Conservation (phyloP, 768 basidiomycete species). For the Saitozyma podzolica region DNA sequence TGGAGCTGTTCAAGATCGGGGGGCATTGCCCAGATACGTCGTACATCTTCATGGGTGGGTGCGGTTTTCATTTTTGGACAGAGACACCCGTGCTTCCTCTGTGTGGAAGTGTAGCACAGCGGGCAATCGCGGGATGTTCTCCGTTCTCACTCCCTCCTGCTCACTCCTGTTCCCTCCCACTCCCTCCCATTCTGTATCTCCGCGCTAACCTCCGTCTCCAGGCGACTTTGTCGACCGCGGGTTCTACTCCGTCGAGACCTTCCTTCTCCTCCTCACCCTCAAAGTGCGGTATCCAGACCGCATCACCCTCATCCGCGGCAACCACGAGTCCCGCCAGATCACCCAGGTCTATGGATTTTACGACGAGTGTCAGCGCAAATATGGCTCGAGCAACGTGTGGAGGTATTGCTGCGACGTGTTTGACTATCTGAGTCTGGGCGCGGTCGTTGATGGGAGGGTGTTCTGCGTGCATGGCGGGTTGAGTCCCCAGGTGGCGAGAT, state of each 20-base stretch:
- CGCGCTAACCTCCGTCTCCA: slow-evolving; percentile 54
- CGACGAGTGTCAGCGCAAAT: slow-evolving; percentile 96
- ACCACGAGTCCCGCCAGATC: slow-evolving; percentile 96
- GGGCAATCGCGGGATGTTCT: no score
- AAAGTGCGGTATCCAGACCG: slow-evolving; percentile 96
- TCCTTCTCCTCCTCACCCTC: slow-evolving; percentile 79
- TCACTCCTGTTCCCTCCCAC: no score
- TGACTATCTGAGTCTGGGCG: slow-evolving; percentile 90
- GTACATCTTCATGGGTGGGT: slow-evolving; percentile 81
- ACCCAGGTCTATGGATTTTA: slow-evolving; percentile 70
- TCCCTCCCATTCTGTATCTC: not conserved
- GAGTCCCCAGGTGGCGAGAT: slow-evolving; percentile 78
- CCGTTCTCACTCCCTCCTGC: no score
- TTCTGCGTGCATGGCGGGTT: slow-evolving; percentile 97
- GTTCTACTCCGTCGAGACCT: slow-evolving; percentile 92
- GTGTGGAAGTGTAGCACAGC: no score
- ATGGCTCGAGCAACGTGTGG: slow-evolving; percentile 92
- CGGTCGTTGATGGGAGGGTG: slow-evolving; percentile 94
- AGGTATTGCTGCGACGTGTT: slow-evolving; percentile 98
- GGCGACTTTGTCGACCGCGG: slow-evolving; percentile 98
- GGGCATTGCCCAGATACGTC: slow-evolving; percentile 84
- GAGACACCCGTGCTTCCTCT: no score
- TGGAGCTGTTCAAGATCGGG: slow-evolving; percentile 79
- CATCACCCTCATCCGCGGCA: slow-evolving; percentile 86
- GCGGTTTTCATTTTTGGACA: no score